Base-by-base conservation (phyloP, 2,329 filamentous ascomycete species). In the Pseudocercospora fijiensis region DNA sequence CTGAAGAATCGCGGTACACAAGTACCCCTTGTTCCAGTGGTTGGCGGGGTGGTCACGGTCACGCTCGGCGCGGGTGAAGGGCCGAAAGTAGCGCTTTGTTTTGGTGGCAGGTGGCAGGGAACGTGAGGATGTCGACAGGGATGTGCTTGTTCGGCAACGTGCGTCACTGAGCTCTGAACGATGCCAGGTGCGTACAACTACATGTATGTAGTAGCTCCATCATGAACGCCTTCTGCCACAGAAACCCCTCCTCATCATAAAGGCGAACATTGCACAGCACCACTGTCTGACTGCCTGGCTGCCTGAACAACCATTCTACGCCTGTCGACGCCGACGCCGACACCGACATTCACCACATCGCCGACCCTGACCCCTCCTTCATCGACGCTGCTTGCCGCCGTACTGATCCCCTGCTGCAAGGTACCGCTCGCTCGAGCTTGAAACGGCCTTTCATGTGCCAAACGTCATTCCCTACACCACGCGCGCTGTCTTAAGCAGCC, bases 381-480 rank as follows among this genome's bases (percentile, higher is more conserved):
- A 33, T 11, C 30, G 30, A 33, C 30, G 30, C 13, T 33, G 3
- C 30, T 33, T 22, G 20, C 33, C 33, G 33, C 33, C 33, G 43
- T 33, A 13, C 30, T 33, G 30, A 33, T 9, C 30, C 30, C 30
- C 30, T 33, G 43, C 43, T 47, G 43, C 43, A 47, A 47, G 43
- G 43, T 47, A 47, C 43, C 43, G 43, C 43, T 47, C 43, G 43
- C 43, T 47, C 43, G 43, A 47, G 43, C 43, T 47, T 47, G 43
- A 47, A 24, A 47, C 43, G 43, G 43, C 13, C 49, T 27, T 27
- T 52, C 49, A 52, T 26, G 49, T 27, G 49, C 49, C 33, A 27
- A 24, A 52, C 49, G 49, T 52, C 49, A 52, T 52, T 27, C 49
- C 33, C 20, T 52, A n/a, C 49, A 52, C 49, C 49, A 52, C 49